Evolutionary conservation across 768 basidiomycete species (phyloP), one percentile per base, ranked within the genome.

Genomic region (Suillus ampliporus): DNA sequence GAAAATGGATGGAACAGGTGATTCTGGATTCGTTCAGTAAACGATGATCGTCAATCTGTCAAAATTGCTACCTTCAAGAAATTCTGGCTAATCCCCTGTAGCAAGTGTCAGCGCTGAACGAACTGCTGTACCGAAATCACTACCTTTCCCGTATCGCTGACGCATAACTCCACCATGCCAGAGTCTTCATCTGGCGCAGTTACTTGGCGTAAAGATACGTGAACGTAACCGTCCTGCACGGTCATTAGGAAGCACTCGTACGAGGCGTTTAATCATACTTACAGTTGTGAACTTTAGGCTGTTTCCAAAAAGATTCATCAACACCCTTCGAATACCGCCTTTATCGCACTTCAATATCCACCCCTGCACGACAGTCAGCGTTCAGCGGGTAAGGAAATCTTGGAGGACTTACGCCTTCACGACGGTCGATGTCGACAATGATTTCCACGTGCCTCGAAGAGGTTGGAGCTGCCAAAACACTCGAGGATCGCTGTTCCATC

Each of bases 1-100:
- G 95, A 95, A 78, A 98, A 98, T 0, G 96, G 96, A 68, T 97
- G 96, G 79, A 97, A 98, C 6, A 98, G 81, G 77, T 96, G 93
- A 68, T 97, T 95, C 91, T 92, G 66, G 37, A 11, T 40, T 13
- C 50, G 11, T 40, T 26, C 8, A 34, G 54, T 62, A 46, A 61
- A 57, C 57, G 34, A 61, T 57, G 11, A 59, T 28, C 10, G 7
- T 21, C 31, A 17, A 35, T 46, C 51, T n/a, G 4, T 5, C 57
- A 60, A 43, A 53, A 65, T 19, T 13, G 17, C 53, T 63, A 90
- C 92, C 85, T 94, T 93, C 63, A 97, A 79, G 76, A 98, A 98
- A 63, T 92, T 90, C 68, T 92, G 91, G 71, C 92, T 95, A 65
- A 98, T 98, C 26, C 95, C 95, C 86, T 90, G 60, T 34, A 31